Base-by-base conservation (phyloP, 1,284 basidiomycete genomes). In the Fistulina hepatica region DNA sequence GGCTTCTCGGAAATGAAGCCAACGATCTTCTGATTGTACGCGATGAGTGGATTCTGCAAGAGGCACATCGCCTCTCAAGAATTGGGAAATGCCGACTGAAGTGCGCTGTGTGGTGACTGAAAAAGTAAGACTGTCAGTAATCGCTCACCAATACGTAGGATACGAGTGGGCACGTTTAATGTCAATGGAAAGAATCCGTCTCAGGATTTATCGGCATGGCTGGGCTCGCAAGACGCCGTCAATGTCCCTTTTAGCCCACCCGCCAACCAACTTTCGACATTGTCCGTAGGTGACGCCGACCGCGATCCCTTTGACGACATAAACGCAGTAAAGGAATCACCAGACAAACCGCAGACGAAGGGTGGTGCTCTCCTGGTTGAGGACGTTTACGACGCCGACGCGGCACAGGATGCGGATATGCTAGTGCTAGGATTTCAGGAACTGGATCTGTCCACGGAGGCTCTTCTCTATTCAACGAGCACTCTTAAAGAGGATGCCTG, bases 141-240 rank as follows among this genome's bases (percentile, higher is more conserved):
- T 13, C 12, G n/a, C 15, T 37, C 15, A 34, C 21, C 17, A 6
- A 31, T 34, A 9, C 24, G 23, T 43, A 79, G 75, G 28, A 51
- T 86, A 36, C 73, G 80, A 3, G 44, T 82, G 12, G 81, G 82
- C 12, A 81, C 79, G 2, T 86, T 85, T 59, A 86, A 86, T 47
- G 82, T 85, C 28, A 83, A 84, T 47, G 82, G 80, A 1, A 76
- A 75, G 48, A 44, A 69, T 23, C 81, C 82, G 3, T 73, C 77
- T 6, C 78, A 83, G 46, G 77, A 82, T 48, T 56, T 85, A 21
- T 37, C 45, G 2, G 30, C 38, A 20, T 46, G 44, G 45, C 15
- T 5, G 6, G 34, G 19, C 13, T 37, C 23, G 2, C 19, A 21
- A 12, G n/a, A 31, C 4, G 20, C 17, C 22, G 12, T 23, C n/a